Evolutionary conservation across 257 asterid genomes (phyloP), one percentile per base, ranked within the genome.

Genomic region (Jaltomata sinuosa): DNA sequence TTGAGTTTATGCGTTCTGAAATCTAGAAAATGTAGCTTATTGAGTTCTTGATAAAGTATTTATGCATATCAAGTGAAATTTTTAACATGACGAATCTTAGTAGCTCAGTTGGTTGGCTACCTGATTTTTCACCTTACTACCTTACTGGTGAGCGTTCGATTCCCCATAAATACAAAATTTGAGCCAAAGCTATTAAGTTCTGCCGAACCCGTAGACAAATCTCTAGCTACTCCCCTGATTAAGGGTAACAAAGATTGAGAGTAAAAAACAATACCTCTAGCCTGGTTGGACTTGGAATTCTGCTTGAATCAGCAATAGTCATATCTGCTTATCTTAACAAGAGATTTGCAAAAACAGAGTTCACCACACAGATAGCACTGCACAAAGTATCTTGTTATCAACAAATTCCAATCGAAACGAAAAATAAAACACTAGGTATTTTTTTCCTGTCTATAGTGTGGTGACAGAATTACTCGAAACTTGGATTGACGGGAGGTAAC

Each of bases 191-290:
- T 64, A 64, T 7, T 64, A 7, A 7, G 2, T 3, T 64, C 6
- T 65, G 2, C 1, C 21, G 12, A 65, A 29, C 0, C 3, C 1
- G 27, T 21, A 54, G n/a, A n/a, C n/a, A n/a, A n/a, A n/a, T n/a
- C n/a, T n/a, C n/a, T n/a, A n/a, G n/a, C n/a, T n/a, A n/a, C n/a
- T n/a, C n/a, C n/a, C n/a, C n/a, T n/a, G n/a, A n/a, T n/a, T n/a
- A 38, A 19, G 29, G 2, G 31, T 18, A n/a, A 11, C 42, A 42
- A 19, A 21, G n/a, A 45, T 45, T 74, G 3, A 12, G n/a, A 11
- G 42, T 32, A 8, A 1, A 53, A 67, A 78, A 88, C 87, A 80
- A 85, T 67, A 95, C 98, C 98, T 93, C 94, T 83, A 95, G 91
- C 90, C 91, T 92, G n/a, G 91, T 87, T 53, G 95, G 93, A 55